Base-by-base conservation (phyloP, 805 yeast species). In the Gaillardinia entomophila region DNA sequence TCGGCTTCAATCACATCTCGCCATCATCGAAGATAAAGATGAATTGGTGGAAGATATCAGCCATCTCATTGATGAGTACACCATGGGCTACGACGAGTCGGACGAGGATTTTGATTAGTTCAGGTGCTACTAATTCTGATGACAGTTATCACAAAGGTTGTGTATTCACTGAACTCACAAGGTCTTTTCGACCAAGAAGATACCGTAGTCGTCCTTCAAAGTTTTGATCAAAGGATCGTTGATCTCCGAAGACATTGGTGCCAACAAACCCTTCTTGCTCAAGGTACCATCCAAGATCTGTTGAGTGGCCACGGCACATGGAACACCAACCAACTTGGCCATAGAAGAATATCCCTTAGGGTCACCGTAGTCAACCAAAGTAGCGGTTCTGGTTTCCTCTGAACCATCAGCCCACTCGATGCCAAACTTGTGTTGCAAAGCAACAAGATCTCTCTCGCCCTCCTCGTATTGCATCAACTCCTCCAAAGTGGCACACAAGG, bases 241-340 rank as follows among this genome's bases (percentile, higher is more conserved):
- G 57, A 88, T 77, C 57, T 86, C 92, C 43, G 95, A 82, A 41
- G 87, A 68, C 75, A 86, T 83, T 56, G 98, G 98, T 34, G 97
- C 97, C 48, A 79, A 72, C 57, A 92, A 73, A 49, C 98, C 98
- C 41, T 70, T 75, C 49, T 73, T 72, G 51, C 78, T 72, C 46
- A 74, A 70, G 36, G 80, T 76, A 45, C 96, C 96, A 47, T 83
- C 77, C 51, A 92, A 73, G 42, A 92, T 83, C 63, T 84, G 82
- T 66, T 78, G 77, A 38, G 83, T 73, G 19, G 97, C 98, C 59
- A 92, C 95, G 34, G 96, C 96, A 68, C 96, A 90, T 46, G 98
- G 98, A 43, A 88, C 90, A 71, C 98, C 98, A 35, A 92, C 98
- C 44, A 86, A 77, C 60, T 90, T 89, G 46, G 98, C 98, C 98